phyloP scores from a whole-genome alignment of 164 flowering plant species.

The Taxillus chinensis region DNA sequence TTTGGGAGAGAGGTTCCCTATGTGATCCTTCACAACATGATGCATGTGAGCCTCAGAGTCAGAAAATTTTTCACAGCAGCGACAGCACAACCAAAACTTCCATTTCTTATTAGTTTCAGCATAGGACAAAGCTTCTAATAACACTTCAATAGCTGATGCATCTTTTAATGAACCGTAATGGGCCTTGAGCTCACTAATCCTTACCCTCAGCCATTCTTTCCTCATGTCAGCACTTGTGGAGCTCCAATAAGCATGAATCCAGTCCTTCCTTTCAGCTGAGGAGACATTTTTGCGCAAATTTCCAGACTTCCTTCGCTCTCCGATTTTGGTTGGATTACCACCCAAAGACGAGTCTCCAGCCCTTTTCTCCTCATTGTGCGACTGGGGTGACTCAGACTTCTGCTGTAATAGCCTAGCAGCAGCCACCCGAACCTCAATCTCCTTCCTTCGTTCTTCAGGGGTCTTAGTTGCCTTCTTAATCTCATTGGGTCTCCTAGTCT shows the following conservation, averaged over 20 bases:
- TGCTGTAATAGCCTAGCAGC: constrained; percentile 95
- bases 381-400: constrained; percentile 39
- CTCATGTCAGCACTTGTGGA: constrained; percentile 52
- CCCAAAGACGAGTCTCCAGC: constrained; percentile 32
- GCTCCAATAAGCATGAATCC: constrained; percentile 67
- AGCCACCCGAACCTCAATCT: constrained; percentile 95
- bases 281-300: constrained; percentile 40
- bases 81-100: constrained; percentile 83
- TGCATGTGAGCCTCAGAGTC: constrained; percentile 55
- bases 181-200: constrained; percentile 38
- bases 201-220: constrained; percentile 49
- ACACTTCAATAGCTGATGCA: constrained; percentile 37
- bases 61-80: constrained; percentile 57
- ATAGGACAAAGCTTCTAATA: constrained; percentile 63
- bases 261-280: constrained; percentile 54
- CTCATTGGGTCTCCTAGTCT: constrained; percentile 74
- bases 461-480: constrained; percentile 95
- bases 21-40: constrained; percentile 78
- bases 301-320: constrained; percentile 52
- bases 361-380: constrained; percentile 31
- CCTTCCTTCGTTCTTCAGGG: constrained; percentile 80
- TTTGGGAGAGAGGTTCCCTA: constrained; percentile 57
- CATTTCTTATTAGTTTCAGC: constrained; percentile 50
- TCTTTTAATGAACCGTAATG: constrained; percentile 56
- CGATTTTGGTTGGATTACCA: constrained; percentile 22